Conservation (phyloP, 2,329 filamentous ascomycete species). For the Pseudogymnoascus sp. region DNA sequence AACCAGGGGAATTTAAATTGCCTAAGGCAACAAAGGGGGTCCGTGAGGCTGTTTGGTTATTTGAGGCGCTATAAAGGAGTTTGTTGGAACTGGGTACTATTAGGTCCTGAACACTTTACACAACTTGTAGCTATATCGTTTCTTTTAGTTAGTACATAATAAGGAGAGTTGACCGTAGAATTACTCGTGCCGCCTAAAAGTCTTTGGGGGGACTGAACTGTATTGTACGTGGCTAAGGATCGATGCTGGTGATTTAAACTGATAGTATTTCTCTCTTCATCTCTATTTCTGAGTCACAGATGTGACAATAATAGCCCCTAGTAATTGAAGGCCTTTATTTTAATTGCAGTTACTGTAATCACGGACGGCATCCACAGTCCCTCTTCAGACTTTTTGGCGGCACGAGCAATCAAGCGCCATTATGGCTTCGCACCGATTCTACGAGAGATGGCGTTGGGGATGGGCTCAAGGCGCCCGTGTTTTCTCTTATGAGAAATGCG, state of each 20-base stretch:
- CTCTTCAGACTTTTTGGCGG: background rate
- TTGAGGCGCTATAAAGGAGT: background rate
- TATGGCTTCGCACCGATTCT: background rate
- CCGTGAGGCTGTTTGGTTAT: background rate
- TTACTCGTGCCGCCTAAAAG: background rate
- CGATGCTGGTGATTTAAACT: background rate
- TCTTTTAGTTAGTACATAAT: background rate
- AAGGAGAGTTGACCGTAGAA: background rate
- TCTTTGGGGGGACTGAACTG: no score
- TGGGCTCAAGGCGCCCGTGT: no score
- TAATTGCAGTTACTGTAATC: background rate
- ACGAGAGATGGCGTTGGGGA: no score
- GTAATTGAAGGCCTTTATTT: background rate
- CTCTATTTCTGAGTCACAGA: no score
- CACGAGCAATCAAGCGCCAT: background rate
- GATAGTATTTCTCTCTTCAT: background rate
- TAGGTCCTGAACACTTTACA: background rate
- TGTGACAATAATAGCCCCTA: no score
- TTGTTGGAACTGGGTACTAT: background rate
- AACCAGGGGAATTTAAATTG: background rate
- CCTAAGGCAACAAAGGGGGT: background rate
- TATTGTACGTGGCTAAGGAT: no score
- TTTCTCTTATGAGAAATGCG: no score
- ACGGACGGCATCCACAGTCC: background rate
- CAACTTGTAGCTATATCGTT: background rate